Evolutionary conservation across 495 filamentous ascomycete species (phyloP).

Genomic region (Rusavskia elegans): DNA sequence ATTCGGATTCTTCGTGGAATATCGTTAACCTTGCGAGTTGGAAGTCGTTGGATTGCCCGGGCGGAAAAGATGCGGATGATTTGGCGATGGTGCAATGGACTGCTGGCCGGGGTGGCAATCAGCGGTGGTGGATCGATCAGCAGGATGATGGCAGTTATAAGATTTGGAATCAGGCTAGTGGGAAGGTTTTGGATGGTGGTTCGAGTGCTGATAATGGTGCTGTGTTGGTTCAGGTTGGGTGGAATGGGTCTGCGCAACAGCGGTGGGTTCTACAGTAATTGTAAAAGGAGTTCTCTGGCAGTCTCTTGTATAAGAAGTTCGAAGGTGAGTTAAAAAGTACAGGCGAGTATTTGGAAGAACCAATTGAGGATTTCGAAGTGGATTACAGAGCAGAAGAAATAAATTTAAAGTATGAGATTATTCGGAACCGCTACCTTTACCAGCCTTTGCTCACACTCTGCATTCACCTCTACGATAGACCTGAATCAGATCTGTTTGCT

Average conservation of each 20-base stretch:
- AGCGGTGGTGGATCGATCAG: conserved; percentile 7
- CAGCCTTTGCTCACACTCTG: too few species aligned
- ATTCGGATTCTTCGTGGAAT: conserved; percentile 8
- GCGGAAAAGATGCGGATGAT: background rate
- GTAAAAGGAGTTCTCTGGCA: too few species aligned
- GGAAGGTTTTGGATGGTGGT: conserved; percentile 6
- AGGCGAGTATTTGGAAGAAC: too few species aligned
- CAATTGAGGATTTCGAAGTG: too few species aligned
- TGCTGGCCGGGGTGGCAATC: background rate
- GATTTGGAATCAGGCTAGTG: conserved; percentile 8
- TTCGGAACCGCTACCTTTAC: too few species aligned
- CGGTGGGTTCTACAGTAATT: conserved; percentile 4
- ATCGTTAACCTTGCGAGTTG: conserved; percentile 6
- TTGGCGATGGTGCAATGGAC: conserved; percentile 5
- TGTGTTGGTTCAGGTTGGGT: conserved; percentile 5
- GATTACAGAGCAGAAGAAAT: too few species aligned
- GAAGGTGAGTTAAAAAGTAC: too few species aligned
- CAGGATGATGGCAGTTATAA: conserved; percentile 9
- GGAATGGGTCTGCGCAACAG: conserved; percentile 3
- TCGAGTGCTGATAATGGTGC: conserved; percentile 1
- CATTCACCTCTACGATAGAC: too few species aligned
- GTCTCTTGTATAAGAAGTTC: too few species aligned
- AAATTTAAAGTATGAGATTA: too few species aligned
- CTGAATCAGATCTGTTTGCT: too few species aligned
- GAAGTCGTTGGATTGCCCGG: conserved; percentile 5